These are phyloP conservation scores for Aspergillus sp. DNA, from an alignment of 2,329 filamentous ascomycete species.

Conservation along the genomic window DNA sequence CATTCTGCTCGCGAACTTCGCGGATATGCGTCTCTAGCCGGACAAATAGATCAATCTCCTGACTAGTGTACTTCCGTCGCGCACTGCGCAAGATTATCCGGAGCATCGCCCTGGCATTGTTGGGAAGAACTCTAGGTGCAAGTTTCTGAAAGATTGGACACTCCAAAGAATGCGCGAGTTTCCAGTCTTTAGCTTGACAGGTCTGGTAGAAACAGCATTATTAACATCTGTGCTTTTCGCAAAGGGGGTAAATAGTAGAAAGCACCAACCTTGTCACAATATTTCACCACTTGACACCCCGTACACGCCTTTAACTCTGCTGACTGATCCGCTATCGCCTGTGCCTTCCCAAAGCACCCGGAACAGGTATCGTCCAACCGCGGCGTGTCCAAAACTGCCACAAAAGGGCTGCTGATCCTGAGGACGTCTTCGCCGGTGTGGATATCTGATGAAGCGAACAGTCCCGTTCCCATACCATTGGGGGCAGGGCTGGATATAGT, in stretches of 20 bases:
- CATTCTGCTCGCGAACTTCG: constrained; percentile 37
- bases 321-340: constrained; percentile 12
- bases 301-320: constrained; percentile 46
- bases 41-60: constrained; percentile 38
- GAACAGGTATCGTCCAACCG: constrained; percentile 49
- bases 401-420: constrained; percentile 43
- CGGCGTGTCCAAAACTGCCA: constrained; percentile 46
- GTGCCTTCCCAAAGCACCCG: constrained; percentile 45
- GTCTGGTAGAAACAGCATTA: constrained; percentile 28
- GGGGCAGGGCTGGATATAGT: constrained; percentile 17
- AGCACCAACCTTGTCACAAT: constrained; percentile 50
- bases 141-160: constrained; percentile 46
- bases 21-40: constrained; percentile 43
- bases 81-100: constrained; percentile 42
- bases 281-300: constrained; percentile 50
- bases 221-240: not conserved
- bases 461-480: constrained; percentile 41
- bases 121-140: constrained; percentile 44
- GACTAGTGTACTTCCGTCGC: constrained; percentile 27
- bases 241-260: not conserved
- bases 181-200: constrained; percentile 55
- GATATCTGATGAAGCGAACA: constrained; percentile 47
- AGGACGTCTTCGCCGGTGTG: constrained; percentile 43
- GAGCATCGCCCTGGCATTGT: constrained; percentile 48
- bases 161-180: constrained; percentile 50